Percentiles rank a stretch among this genome's conserved stretches.
Conservation (phyloP, 2,329 filamentous ascomycete species). For the Neofusicoccum laricinum region DNA sequence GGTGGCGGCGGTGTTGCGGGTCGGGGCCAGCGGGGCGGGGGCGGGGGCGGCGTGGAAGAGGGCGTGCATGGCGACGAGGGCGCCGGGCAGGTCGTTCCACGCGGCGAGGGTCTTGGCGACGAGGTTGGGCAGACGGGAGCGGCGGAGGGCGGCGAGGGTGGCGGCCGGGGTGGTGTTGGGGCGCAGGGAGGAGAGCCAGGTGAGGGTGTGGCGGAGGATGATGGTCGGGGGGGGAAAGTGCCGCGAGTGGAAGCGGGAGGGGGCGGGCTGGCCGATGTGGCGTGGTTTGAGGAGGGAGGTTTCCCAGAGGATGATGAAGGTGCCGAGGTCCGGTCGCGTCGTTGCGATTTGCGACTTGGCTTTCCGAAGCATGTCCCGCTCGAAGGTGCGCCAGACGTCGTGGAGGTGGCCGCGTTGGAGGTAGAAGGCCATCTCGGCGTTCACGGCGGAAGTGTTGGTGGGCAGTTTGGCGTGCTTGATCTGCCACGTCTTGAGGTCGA, state of each 20-base stretch:
- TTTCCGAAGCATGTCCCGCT: background rate
- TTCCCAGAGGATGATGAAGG: constrained; percentile 3
- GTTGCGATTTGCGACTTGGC: background rate
- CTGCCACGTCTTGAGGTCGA: constrained; percentile 30
- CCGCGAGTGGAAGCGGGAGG: background rate
- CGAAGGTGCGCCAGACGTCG: constrained; percentile 24
- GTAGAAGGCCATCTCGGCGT: constrained; percentile 30
- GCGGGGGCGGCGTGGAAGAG: constrained; percentile 24
- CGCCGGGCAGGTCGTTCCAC: constrained; percentile 31
- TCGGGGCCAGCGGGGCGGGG: constrained; percentile 27
- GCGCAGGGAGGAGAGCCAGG: background rate
- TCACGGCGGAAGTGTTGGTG: constrained; percentile 31
- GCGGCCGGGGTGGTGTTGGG: background rate
- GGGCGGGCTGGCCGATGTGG: background rate
- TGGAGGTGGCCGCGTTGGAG: constrained; percentile 28
- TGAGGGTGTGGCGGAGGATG: background rate
- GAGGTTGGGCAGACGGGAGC: constrained; percentile 26
- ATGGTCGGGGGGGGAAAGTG: background rate
- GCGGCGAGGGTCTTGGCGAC: constrained; percentile 37
- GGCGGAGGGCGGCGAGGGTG: background rate
- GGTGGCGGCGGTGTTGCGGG: constrained; percentile 22
- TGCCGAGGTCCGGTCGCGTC: background rate
- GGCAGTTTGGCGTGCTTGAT: constrained; percentile 20
- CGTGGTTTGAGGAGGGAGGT: background rate
- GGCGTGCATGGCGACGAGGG: constrained; percentile 33